Evolutionary conservation across 164 flowering plant species (phyloP), one percentile per base, ranked within the genome.

Genomic region (Annona squamosa): DNA sequence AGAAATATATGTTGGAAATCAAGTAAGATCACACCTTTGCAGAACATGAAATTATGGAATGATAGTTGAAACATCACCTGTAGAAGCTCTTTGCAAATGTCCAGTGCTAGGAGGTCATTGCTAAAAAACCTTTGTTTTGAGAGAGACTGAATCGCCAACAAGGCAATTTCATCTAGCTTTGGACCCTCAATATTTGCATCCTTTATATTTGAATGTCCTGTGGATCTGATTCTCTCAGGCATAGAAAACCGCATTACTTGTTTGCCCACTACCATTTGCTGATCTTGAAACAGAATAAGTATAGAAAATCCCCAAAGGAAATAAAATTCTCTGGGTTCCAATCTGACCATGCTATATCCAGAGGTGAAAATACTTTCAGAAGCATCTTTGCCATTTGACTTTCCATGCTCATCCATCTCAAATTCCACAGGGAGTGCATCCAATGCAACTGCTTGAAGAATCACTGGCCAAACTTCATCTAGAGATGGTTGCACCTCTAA

Each of bases 391-490:
- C 45, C 70, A 72, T 73, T 61, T 52, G 77, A 37, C 44, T 74
- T 52, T 6, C 86, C 74, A 74, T 79, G 72, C 70, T 65, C 86
- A 75, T 79, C 78, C 56, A 48, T 65, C 73, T 75, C 80, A 74
- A 46, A 46, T 70, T 74, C 73, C 26, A 62, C 76, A 67, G 99
- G 99, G 79, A 87, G 85, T 46, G 97, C 93, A 86, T 95, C 99
- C 69, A 90, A 76, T 45, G 87, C 82, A 79, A 89, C 74, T 62
- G 99, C 99, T 83, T 91, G 97, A 79, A 95, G 77, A 80, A 95
- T 85, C 46, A 91, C 87, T n/a, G 98, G 97, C 98, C 98, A 95
- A 48, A 91, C 84, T 81, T 93, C 97, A 81, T 93, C 91, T 37
- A 95, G 84, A 77, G 88, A 91, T 52, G 87, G 83, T 74, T 71